Evolutionary conservation across 2,329 filamentous ascomycete genomes (phyloP).

Genomic region (Xylariaceae sp.): DNA sequence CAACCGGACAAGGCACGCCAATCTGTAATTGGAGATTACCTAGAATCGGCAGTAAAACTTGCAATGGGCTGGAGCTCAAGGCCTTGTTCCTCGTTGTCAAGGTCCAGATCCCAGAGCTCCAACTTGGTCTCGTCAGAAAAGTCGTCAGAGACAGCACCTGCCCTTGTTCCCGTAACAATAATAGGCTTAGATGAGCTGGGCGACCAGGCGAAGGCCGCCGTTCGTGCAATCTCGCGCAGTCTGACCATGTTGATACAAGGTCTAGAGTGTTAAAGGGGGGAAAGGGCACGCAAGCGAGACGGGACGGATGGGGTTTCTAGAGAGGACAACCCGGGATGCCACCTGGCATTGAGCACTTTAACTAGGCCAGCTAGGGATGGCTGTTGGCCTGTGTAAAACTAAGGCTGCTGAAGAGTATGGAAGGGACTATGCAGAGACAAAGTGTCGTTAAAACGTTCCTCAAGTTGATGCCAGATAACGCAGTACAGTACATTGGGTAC

Average conservation of each 20-base stretch:
- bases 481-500: too few relatives aligned
- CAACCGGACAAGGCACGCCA: constrained; percentile 2
- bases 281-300: constrained; percentile 22
- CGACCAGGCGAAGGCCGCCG: constrained; percentile 96
- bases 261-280: constrained; percentile 12
- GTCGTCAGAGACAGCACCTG: constrained; percentile 91
- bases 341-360: constrained; percentile 31
- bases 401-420: constrained; percentile 6
- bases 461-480: constrained; percentile 21
- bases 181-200: constrained; percentile 72
- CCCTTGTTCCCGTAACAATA: constrained; percentile 87
- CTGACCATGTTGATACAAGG: constrained; percentile 67
- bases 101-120: constrained; percentile 89
- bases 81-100: constrained; percentile 69
- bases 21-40: constrained; percentile 53
- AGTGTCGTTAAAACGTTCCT: constrained; percentile 3
- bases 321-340: constrained; percentile 22
- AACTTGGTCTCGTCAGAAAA: constrained; percentile 97
- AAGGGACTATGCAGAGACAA: constrained; percentile 3
- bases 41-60: constrained; percentile 82
- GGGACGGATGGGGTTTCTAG: constrained; percentile 7
- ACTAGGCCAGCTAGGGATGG: constrained; percentile 30
- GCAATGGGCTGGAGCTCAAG: constrained; percentile 81
- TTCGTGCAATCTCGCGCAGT: constrained; percentile 92
- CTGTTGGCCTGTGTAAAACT: constrained; percentile 12